These are phyloP conservation scores for Trypanosoma caninum DNA, from an alignment of 208 protist species.

Conservation along the genomic window DNA sequence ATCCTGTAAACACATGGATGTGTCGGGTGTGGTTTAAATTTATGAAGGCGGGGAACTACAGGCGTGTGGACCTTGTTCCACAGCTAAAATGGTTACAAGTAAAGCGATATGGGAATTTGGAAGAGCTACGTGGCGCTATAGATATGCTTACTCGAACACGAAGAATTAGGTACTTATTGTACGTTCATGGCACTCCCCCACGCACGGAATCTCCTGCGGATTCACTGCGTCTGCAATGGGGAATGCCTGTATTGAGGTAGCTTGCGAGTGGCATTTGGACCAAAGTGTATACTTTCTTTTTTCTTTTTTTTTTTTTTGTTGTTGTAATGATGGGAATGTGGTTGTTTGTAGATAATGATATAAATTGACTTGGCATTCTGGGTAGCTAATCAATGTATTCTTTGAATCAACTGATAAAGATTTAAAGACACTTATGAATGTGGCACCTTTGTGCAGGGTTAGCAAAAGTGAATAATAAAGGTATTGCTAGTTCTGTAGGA, in stretches of 20 bases:
- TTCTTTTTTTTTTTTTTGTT: background rate
- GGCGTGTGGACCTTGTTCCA: slow-evolving; percentile 59
- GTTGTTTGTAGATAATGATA: too few relatives aligned
- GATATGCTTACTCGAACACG: slow-evolving; percentile 53
- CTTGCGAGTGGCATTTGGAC: too few relatives aligned
- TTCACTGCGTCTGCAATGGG: slow-evolving; percentile 62
- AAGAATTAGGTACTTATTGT: slow-evolving; percentile 45
- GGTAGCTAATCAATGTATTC: too few relatives aligned
- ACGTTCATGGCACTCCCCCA: slow-evolving; percentile 72
- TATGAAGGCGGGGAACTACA: slow-evolving; percentile 79
- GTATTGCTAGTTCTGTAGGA: background rate
- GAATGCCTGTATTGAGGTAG: slow-evolving; percentile 38
- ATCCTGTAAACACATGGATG: slow-evolving; percentile 87
- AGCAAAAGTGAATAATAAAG: too few relatives aligned
- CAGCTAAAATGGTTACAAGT: slow-evolving; percentile 76
- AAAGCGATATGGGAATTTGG: slow-evolving; percentile 37
- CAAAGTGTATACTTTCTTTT: background rate
- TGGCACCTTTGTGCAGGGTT: too few relatives aligned
- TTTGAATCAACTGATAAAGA: too few relatives aligned
- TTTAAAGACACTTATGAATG: too few relatives aligned
- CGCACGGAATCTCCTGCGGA: slow-evolving; percentile 42
- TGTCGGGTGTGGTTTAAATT: slow-evolving; percentile 91
- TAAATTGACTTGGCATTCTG: too few relatives aligned
- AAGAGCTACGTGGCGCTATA: slow-evolving; percentile 33
- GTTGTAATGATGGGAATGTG: too few relatives aligned